Conservation (phyloP, 768 basidiomycete species). For the Boletus edulis region DNA sequence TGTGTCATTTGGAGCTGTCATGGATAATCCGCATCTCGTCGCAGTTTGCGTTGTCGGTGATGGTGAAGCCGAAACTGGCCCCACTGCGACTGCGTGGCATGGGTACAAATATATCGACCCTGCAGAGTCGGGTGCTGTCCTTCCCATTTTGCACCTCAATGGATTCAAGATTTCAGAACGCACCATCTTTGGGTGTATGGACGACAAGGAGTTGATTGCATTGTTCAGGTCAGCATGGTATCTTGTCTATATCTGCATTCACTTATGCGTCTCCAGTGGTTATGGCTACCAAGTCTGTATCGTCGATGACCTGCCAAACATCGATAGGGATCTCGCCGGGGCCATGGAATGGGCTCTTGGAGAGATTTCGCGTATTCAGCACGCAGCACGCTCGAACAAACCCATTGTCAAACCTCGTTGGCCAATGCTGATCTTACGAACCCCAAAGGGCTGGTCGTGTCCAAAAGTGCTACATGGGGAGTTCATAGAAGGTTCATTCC, state of each 20-base stretch:
- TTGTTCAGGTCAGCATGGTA: slow-evolving; percentile 57
- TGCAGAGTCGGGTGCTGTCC: slow-evolving; percentile 82
- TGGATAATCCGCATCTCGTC: slow-evolving; percentile 88
- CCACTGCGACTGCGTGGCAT: slow-evolving; percentile 81
- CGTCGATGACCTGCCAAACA: slow-evolving; percentile 61
- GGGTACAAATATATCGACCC: slow-evolving; percentile 90
- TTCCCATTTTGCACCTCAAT: slow-evolving; percentile 89
- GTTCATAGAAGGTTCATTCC: slow-evolving; percentile 78
- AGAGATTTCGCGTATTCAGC: slow-evolving; percentile 77
- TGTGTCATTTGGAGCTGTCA: slow-evolving; percentile 83
- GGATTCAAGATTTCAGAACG: slow-evolving; percentile 88
- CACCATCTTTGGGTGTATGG: slow-evolving; percentile 89
- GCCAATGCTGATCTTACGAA: slow-evolving; percentile 84
- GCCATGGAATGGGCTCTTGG: slow-evolving; percentile 78
- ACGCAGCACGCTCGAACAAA: slow-evolving; percentile 70
- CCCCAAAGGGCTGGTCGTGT: slow-evolving; percentile 79
- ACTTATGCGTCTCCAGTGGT: slow-evolving; percentile 40
- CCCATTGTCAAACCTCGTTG: slow-evolving; percentile 85
- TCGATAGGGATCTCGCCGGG: slow-evolving; percentile 78
- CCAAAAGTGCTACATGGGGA: slow-evolving; percentile 65
- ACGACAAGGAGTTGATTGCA: slow-evolving; percentile 74
- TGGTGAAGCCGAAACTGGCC: slow-evolving; percentile 82
- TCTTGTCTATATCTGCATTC: neutral
- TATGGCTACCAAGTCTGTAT: slow-evolving; percentile 91
- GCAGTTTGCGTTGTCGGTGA: slow-evolving; percentile 86